A percentile compares a stretch with the other conserved stretches of the same genome.
Evolutionary conservation across 768 basidiomycete species (phyloP).

Genomic region (Tulasnella sp.): DNA sequence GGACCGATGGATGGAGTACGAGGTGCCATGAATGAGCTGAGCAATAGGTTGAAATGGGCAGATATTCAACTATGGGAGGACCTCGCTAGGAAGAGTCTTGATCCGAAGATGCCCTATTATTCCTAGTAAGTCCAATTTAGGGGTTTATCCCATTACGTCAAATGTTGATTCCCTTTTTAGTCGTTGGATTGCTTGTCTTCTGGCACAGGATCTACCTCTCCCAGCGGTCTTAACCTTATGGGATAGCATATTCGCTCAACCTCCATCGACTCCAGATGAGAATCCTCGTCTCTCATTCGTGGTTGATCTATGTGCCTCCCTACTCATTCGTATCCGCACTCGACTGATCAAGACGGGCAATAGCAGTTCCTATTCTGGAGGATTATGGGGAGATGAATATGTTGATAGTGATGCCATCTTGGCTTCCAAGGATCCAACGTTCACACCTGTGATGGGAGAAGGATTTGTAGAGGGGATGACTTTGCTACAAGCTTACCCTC

Average conservation of each 20-base stretch:
- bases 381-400: conserved; percentile 16
- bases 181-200: conserved; percentile 20
- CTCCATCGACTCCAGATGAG: conserved; percentile 12
- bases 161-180: neutral
- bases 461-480: conserved; percentile 18
- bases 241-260: conserved; percentile 17
- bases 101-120: conserved; percentile 19
- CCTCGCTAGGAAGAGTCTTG: conserved; percentile 18
- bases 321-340: conserved; percentile 13
- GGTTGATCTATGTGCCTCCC: conserved; percentile 15
- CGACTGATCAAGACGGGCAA: conserved; percentile 14
- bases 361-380: conserved; percentile 9
- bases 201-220: conserved; percentile 19
- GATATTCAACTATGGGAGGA: conserved; percentile 20
- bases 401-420: conserved; percentile 8
- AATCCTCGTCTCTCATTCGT: conserved; percentile 15
- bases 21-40: conserved; percentile 18
- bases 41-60: conserved; percentile 20
- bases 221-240: conserved; percentile 9
- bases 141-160: neutral
- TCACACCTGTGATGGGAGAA: conserved; percentile 14
- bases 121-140: conserved; percentile 8
- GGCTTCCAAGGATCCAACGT: neutral
- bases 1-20: conserved; percentile 15
- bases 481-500: conserved; percentile 15